phyloP scores from a whole-genome alignment of 768 basidiomycete species.

The Holtermannia corniformis region DNA sequence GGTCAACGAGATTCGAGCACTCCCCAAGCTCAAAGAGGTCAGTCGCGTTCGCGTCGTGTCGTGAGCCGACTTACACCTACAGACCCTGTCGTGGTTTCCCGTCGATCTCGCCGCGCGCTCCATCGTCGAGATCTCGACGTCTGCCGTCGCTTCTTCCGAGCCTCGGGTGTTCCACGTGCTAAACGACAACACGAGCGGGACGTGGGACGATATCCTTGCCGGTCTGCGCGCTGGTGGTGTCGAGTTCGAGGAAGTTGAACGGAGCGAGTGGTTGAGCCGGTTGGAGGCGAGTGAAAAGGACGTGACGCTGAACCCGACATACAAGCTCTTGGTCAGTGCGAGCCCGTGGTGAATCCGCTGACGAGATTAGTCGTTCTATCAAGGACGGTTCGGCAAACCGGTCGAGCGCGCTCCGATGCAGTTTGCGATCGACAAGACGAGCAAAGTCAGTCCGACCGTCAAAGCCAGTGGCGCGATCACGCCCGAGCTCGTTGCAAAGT shows the following conservation, averaged over 20 bases:
- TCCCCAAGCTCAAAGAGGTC: conserved; percentile 41
- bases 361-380: conserved; percentile 40
- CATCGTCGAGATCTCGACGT: conserved; percentile 46
- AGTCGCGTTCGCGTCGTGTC: conserved; percentile 28
- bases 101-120: conserved; percentile 49
- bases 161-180: conserved; percentile 43
- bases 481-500: conserved; percentile 43
- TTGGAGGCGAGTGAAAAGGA: conserved; percentile 43
- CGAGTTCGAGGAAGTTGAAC: conserved; percentile 43
- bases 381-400: conserved; percentile 32
- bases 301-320: conserved; percentile 44
- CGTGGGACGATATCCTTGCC: conserved; percentile 45
- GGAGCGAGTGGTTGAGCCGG: conserved; percentile 43
- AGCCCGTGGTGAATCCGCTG: background rate
- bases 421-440: conserved; percentile 41
- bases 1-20: conserved; percentile 39
- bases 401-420: conserved; percentile 41
- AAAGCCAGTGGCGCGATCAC: conserved; percentile 34
- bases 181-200: conserved; percentile 35
- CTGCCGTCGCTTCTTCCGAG: conserved; percentile 1
- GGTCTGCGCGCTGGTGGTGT: conserved; percentile 44
- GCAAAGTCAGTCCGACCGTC: conserved; percentile 40
- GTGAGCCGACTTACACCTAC: background rate
- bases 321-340: conserved; percentile 43
- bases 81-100: conserved; percentile 50